phyloP scores from a whole-genome alignment of 2,329 filamentous ascomycete species.

The Xylariaceae sp. region DNA sequence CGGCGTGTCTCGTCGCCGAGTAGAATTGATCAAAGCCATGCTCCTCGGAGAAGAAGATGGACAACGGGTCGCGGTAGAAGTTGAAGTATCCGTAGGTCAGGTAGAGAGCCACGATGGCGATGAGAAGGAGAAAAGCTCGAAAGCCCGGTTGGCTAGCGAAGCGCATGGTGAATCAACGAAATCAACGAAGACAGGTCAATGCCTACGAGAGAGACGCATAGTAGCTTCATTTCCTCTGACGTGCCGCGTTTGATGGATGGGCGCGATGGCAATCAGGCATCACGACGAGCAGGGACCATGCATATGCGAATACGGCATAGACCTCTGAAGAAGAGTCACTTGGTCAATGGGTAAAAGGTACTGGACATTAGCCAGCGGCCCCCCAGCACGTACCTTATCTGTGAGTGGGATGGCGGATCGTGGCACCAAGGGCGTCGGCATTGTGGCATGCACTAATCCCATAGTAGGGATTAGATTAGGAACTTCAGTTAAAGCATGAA shows the following conservation, averaged over 20 bases:
- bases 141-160: conserved; percentile 27
- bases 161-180: conserved; percentile 12
- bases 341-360: no score
- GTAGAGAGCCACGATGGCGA: conserved; percentile 27
- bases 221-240: background rate
- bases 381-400: no score
- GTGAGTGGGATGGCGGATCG: no score
- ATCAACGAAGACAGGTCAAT: background rate
- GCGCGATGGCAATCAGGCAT: background rate
- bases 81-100: conserved; percentile 29
- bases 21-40: conserved; percentile 34
- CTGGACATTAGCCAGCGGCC: no score
- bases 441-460: no score
- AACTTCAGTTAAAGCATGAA: no score
- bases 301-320: background rate
- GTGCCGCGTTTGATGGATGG: background rate
- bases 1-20: conserved; percentile 29
- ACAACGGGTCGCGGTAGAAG: conserved; percentile 34
- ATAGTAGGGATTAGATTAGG: no score
- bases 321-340: background rate
- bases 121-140: conserved; percentile 27
- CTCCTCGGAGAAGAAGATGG: conserved; percentile 32
- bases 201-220: background rate
- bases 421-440: no score
- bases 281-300: background rate